Evolutionary conservation across 2,329 filamentous ascomycete species (phyloP).

Genomic region (Neonectria hederae): DNA sequence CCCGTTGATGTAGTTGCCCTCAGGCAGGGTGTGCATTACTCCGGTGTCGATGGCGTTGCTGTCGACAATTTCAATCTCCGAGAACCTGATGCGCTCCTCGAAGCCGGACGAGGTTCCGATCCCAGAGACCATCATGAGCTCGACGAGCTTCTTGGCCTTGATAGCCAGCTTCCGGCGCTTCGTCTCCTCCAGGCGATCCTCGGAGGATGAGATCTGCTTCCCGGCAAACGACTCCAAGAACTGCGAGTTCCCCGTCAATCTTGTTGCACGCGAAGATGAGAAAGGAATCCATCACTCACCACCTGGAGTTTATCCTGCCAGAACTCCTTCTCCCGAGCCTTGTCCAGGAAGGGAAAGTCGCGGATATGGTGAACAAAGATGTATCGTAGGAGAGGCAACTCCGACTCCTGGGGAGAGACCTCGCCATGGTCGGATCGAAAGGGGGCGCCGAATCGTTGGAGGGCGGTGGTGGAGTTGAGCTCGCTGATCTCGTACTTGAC

Average conservation of each 20-base stretch:
- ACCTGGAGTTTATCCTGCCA: constrained; percentile 99
- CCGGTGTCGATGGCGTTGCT: constrained; percentile 91
- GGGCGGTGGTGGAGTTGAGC: constrained; percentile 91
- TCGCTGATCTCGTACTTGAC: constrained; percentile 90
- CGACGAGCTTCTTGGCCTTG: constrained; percentile 95
- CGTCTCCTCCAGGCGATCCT: constrained; percentile 94
- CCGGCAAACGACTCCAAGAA: constrained; percentile 97
- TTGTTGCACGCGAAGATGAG: background rate
- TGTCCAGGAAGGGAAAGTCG: constrained; percentile 97
- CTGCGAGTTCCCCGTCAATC: constrained; percentile 53
- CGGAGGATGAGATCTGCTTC: constrained; percentile 96
- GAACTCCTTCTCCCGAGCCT: constrained; percentile 97
- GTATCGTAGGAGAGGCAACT: constrained; percentile 91
- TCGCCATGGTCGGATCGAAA: constrained; percentile 94
- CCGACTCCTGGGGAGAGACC: constrained; percentile 90
- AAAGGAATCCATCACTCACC: constrained; percentile 61
- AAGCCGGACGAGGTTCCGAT: constrained; percentile 96
- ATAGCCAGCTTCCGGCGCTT: constrained; percentile 91
- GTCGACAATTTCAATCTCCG: constrained; percentile 96
- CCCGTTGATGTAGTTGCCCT: constrained; percentile 91
- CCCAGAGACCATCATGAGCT: constrained; percentile 99
- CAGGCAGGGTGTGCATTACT: constrained; percentile 84
- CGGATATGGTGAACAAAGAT: constrained; percentile 98
- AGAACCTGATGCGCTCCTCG: constrained; percentile 95
- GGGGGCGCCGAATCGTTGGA: constrained; percentile 93